Evolutionary conservation across 2,329 filamentous ascomycete genomes (phyloP).

Genomic region (Ceratocystis harringtonii): DNA sequence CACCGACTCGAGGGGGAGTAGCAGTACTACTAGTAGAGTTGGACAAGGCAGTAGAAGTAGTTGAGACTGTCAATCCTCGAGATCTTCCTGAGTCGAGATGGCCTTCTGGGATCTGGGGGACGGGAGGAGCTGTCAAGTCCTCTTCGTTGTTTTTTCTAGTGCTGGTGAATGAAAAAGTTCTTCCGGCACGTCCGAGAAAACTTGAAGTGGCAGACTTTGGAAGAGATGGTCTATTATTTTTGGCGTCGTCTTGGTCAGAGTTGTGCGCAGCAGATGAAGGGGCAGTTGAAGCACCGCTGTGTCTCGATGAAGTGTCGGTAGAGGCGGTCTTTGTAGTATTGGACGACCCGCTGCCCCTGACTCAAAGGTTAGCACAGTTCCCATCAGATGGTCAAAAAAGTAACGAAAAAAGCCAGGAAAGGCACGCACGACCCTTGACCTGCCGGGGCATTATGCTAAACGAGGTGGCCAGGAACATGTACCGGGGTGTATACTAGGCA

Average conservation of each 20-base stretch:
- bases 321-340: constrained; percentile 46
- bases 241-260: constrained; percentile 15
- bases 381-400: constrained; percentile 4
- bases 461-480: constrained; percentile 11
- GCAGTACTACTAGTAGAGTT: constrained; percentile 39
- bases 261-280: constrained; percentile 37
- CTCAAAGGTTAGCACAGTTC: constrained; percentile 16
- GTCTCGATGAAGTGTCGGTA: constrained; percentile 45
- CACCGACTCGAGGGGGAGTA: constrained; percentile 35
- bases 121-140: constrained; percentile 22
- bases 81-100: constrained; percentile 10
- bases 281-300: constrained; percentile 47
- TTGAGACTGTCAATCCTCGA: constrained; percentile 14
- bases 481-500: constrained; percentile 2
- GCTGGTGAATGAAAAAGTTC: constrained; percentile 45
- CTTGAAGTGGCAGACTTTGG: constrained; percentile 35
- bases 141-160: constrained; percentile 31
- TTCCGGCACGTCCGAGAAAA: constrained; percentile 41
- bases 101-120: constrained; percentile 20
- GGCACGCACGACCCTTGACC: constrained; percentile 5
- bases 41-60: constrained; percentile 27
- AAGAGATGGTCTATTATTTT: constrained; percentile 24
- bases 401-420: constrained; percentile 9
- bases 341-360: constrained; percentile 32
- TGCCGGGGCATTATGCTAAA: constrained; percentile 5